Percentiles rank a stretch among this genome's conserved stretches.
Evolutionary conservation across 441 rosid species (phyloP).

Genomic region (Daphne laureola): DNA sequence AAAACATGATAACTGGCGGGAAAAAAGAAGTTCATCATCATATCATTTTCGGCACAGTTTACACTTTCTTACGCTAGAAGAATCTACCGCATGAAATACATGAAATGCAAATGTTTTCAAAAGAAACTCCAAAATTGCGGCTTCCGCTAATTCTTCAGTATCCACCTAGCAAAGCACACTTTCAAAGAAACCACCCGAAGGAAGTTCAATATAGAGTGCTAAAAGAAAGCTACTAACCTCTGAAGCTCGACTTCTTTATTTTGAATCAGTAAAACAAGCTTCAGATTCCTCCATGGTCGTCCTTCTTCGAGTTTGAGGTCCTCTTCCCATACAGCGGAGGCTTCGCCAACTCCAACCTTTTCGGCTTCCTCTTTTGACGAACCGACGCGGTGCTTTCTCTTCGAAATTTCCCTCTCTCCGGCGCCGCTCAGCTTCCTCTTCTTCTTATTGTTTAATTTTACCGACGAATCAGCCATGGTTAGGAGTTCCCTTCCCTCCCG

Average conservation of each 20-base stretch:
- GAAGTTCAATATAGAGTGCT: background rate
- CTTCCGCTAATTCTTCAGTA: too few species aligned
- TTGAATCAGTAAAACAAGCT: conserved; percentile 55
- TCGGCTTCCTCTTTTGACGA: conserved; percentile 21
- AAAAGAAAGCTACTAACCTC: conserved; percentile 36
- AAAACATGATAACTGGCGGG: background rate
- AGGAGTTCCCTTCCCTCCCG: background rate
- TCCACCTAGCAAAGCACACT: too few species aligned
- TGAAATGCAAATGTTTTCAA: too few species aligned
- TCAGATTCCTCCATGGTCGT: conserved; percentile 67
- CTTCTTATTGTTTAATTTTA: conserved; percentile 21
- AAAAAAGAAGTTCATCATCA: too few species aligned
- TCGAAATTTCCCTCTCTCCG: conserved; percentile 15
- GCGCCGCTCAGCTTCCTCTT: conserved; percentile 30
- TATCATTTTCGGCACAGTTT: too few species aligned
- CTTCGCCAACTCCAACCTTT: conserved; percentile 14
- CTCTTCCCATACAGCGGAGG: conserved; percentile 13
- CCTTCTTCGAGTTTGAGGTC: conserved; percentile 22
- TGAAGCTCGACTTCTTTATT: conserved; percentile 36
- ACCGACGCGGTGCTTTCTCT: conserved; percentile 20
- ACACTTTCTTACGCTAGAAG: too few species aligned
- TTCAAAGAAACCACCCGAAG: too few species aligned
- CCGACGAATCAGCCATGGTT: conserved; percentile 27
- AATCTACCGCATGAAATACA: too few species aligned
- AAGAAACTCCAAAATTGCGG: too few species aligned